Evolutionary conservation across 2,329 filamentous ascomycete genomes (phyloP).

Genomic region (Exophiala mesophila): DNA sequence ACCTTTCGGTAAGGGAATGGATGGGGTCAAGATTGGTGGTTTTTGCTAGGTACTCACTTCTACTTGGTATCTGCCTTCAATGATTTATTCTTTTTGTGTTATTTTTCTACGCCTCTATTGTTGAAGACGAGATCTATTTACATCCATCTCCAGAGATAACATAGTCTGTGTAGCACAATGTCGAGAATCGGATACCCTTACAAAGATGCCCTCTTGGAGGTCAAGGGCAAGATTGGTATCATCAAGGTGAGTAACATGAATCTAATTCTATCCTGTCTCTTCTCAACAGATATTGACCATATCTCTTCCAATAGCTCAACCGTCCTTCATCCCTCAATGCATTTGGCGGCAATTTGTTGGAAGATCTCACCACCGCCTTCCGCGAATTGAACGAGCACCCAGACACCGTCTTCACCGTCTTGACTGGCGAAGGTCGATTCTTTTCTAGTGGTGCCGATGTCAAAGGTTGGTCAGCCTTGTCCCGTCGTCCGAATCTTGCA

Average conservation of each 20-base stretch:
- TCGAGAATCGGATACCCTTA: constrained; percentile 29
- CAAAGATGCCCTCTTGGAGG: constrained; percentile 41
- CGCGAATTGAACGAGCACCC: constrained; percentile 44
- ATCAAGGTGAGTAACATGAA: constrained; percentile 37
- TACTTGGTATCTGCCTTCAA: no score
- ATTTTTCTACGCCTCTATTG: no score
- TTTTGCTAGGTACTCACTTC: no score
- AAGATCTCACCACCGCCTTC: constrained; percentile 41
- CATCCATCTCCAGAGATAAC: no score
- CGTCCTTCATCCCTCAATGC: constrained; percentile 46
- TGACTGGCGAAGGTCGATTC: constrained; percentile 48
- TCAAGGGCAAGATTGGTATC: constrained; percentile 42
- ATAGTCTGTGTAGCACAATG: no score
- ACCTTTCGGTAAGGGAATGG: no score
- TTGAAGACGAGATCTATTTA: no score
- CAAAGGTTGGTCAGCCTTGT: constrained; percentile 29
- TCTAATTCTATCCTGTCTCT: constrained; percentile 3
- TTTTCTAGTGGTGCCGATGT: constrained; percentile 49
- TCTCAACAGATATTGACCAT: background rate
- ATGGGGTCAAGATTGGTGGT: no score
- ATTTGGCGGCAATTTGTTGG: constrained; percentile 43
- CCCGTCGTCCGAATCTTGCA: background rate
- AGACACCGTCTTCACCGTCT: constrained; percentile 47
- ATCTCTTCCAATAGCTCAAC: no score
- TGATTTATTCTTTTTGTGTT: no score